A percentile compares a stretch with the other conserved stretches of the same genome.
These are phyloP conservation scores for Daucus carota DNA, from an alignment of 129 eudicot species.

Conservation along the genomic window DH1_v3.0 NC_030389.2:38518001-38518500, in stretches of 20 bases:
- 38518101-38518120: constrained; percentile 29
- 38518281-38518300: constrained; percentile 22
- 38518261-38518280: constrained; percentile 6
- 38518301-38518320: constrained; percentile 9
- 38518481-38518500: neutral
- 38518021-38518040: constrained; percentile 43
- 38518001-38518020: constrained; percentile 48
- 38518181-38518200: constrained; percentile 1
- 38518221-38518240: neutral
- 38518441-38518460: constrained; percentile 24
- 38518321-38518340: constrained; percentile 21
- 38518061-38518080: constrained; percentile 51
- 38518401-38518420: neutral
- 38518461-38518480: constrained; percentile 1
- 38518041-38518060: constrained; percentile 69
- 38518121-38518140: constrained; percentile 3
- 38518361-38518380: constrained; percentile 26
- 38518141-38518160: constrained; percentile 10
- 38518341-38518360: constrained; percentile 25
- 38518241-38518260: constrained; percentile 7
- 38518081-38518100: constrained; percentile 39
- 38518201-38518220: constrained; percentile 14
- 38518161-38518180: constrained; percentile 11
- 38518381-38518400: constrained; percentile 13
- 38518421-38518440: constrained; percentile 4